These are phyloP conservation scores for Litchi chinensis DNA, from an alignment of 345 rosid genomes.

Conservation along the genomic window DNA sequence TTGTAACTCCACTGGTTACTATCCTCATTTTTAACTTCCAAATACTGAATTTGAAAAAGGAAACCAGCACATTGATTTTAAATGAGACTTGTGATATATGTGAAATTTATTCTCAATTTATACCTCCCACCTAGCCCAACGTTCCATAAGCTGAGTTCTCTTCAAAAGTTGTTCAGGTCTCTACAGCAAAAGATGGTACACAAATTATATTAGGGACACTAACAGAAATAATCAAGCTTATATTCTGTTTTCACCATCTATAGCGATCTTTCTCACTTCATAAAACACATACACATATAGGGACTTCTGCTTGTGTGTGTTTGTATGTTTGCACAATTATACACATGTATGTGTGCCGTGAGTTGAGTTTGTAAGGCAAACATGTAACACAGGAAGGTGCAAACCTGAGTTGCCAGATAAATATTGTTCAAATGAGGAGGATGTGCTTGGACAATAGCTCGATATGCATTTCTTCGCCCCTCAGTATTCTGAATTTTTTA, in stretches of 20 bases:
- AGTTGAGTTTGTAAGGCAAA: neutral
- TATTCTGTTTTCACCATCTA: neutral
- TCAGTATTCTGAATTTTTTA: slow-evolving; percentile 63
- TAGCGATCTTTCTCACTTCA: neutral
- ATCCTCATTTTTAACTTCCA: slow-evolving; percentile 14
- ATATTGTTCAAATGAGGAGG: slow-evolving; percentile 93
- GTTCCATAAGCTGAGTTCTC: slow-evolving; percentile 96
- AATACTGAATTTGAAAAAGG: slow-evolving; percentile 19
- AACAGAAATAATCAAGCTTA: neutral
- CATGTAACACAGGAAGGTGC: slow-evolving; percentile 10
- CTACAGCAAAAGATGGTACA: slow-evolving; percentile 43
- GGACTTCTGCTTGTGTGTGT: neutral
- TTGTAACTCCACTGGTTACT: slow-evolving; percentile 17
- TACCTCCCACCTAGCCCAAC: slow-evolving; percentile 99
- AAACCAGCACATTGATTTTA: slow-evolving; percentile 10
- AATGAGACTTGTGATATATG: slow-evolving; percentile 10
- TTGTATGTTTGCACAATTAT: neutral
- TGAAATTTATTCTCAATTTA: slow-evolving; percentile 27
- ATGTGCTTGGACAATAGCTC: slow-evolving; percentile 83
- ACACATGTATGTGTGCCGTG: neutral
- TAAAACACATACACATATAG: neutral
- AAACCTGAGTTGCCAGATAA: slow-evolving; percentile 97
- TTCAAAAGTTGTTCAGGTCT: slow-evolving; percentile 95
- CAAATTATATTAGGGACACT: neutral
- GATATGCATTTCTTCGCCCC: slow-evolving; percentile 87